Evolutionary conservation across 257 asterid genomes (phyloP), one percentile per base, ranked within the genome.

Genomic region (Jacaranda mimosifolia): DNA sequence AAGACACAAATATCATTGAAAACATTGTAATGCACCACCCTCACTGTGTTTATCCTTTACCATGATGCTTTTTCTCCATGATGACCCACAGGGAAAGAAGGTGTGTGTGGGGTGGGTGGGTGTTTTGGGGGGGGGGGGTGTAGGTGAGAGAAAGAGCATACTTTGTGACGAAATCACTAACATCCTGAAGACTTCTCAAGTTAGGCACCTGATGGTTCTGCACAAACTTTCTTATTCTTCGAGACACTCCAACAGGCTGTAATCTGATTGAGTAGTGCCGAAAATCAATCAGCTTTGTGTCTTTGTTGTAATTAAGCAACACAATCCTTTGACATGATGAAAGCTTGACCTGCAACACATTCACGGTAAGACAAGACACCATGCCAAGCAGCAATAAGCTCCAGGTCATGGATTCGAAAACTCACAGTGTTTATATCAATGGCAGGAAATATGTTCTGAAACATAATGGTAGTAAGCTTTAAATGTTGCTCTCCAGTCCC

Each of bases 401-500:
- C 39, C 42, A 72, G 65, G 12, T 57, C 59, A 77, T 45, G 12
- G 52, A 48, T 77, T 39, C 35, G 13, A 71, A 82, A 73, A 85
- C 98, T 84, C 80, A 91, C 99, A 21, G 97, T 90, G 81, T 96
- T 91, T 40, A 93, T 81, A 80, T 96, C 97, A 69, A 96, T 96
- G 73, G 98, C 92, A 0, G 99, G 99, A 84, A 96, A 96, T 56
- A 96, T 93, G 83, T 91, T 96, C 82, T 96, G 98, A 80, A 96
- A 96, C 96, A 90, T 87, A 17, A 90, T 84, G 45, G 99, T 96
- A 10, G 92, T 76, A 64, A 96, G 95, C 91, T 90, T 96, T 79
- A 96, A 86, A 81, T 96, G 99, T 73, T 93, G 96, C 77, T 91
- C 99, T 67, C 96, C 97, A 42, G 97, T 88, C 83, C 98, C 97